Conservation (phyloP, 805 yeast genomes). For the Kurtzmaniella fragi region DNA sequence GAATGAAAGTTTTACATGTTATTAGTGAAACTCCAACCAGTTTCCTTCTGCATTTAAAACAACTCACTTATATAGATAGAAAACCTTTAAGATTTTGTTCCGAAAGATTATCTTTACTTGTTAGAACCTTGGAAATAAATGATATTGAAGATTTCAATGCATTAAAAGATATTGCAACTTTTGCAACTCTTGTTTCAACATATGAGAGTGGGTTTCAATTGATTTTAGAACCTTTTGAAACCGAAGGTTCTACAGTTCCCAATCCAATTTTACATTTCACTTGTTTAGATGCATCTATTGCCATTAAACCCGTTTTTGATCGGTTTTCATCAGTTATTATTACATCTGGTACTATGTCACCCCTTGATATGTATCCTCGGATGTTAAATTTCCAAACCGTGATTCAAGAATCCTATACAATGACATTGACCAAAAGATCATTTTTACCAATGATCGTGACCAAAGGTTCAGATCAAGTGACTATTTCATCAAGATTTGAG, state of each 20-base stretch:
- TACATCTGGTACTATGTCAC: conserved; percentile 97
- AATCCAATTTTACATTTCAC: conserved; percentile 92
- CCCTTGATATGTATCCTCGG: conserved; percentile 96
- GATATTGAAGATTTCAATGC: conserved; percentile 92
- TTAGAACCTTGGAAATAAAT: conserved; percentile 79
- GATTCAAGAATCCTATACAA: conserved; percentile 88
- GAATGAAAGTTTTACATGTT: conserved; percentile 97
- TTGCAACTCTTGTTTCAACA: conserved; percentile 93
- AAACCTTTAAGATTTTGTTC: conserved; percentile 92
- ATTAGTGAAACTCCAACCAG: conserved; percentile 97
- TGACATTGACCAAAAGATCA: conserved; percentile 89
- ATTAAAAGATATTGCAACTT: conserved; percentile 90
- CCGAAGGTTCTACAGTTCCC: conserved; percentile 91
- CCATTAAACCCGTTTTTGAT: conserved; percentile 95
- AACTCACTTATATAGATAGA: conserved; percentile 84
- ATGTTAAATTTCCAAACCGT: conserved; percentile 94
- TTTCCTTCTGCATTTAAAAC: conserved; percentile 88
- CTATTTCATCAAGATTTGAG: conserved; percentile 93
- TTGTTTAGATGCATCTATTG: conserved; percentile 95
- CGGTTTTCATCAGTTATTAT: conserved; percentile 87
- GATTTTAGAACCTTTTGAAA: conserved; percentile 92
- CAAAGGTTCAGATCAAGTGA: conserved; percentile 96
- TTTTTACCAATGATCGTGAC: conserved; percentile 95
- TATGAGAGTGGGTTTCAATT: conserved; percentile 90
- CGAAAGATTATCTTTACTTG: conserved; percentile 82